These are phyloP conservation scores for Mortierella hygrophila DNA, from an alignment of 192 early-diverging fungal species.

Conservation along the genomic window DNA sequence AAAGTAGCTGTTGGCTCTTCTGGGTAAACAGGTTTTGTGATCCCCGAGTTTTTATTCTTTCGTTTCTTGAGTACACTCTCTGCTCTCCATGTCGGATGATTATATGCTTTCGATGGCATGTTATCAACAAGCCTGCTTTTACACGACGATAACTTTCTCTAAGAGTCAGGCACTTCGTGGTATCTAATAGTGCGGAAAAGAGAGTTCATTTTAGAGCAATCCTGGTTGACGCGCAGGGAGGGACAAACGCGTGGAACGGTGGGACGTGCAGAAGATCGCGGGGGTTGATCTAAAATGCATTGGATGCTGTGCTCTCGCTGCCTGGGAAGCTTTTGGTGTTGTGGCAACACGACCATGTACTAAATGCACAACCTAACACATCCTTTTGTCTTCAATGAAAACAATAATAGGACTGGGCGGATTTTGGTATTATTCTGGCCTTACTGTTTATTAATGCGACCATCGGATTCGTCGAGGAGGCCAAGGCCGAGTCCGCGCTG, in stretches of 20 bases:
- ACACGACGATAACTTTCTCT: too few relatives aligned
- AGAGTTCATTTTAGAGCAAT: too few relatives aligned
- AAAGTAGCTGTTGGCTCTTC: background rate
- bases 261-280: background rate
- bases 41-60: background rate
- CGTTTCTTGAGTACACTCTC: background rate
- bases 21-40: background rate
- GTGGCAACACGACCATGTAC: too few relatives aligned
- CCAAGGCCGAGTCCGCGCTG: constrained; percentile 92
- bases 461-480: constrained; percentile 94
- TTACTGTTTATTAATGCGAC: constrained; percentile 88
- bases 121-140: background rate
- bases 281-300: background rate
- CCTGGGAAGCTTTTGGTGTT: too few relatives aligned
- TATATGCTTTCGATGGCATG: background rate
- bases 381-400: background rate
- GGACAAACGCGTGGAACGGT: background rate
- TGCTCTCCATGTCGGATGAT: background rate
- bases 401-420: constrained; percentile 57
- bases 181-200: too few relatives aligned
- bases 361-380: background rate
- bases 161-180: too few relatives aligned
- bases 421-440: constrained; percentile 88
- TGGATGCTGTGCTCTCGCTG: background rate
- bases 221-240: too few relatives aligned